Conservation (phyloP, 2,329 filamentous ascomycete species). For the Metarhizium album region DNA sequence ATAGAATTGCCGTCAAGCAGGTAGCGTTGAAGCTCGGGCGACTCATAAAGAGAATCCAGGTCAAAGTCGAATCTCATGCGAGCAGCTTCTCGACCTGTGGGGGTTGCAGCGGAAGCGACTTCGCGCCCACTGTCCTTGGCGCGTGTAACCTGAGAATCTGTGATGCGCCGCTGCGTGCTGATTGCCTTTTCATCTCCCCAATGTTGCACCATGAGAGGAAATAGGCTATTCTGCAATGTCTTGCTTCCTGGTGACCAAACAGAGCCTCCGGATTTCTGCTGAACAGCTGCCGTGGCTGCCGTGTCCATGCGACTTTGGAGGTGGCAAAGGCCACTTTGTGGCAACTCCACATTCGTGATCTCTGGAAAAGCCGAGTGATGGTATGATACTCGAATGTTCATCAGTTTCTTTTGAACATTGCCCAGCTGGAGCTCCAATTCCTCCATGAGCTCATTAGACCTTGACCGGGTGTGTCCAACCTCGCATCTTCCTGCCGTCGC, state of each 20-base stretch:
- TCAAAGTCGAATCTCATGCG: not conserved
- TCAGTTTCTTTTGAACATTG: slow-evolving; percentile 33
- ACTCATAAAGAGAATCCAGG: not conserved
- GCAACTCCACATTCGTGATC: slow-evolving; percentile 12
- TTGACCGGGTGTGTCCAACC: slow-evolving; percentile 22
- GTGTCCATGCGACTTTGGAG: slow-evolving; percentile 42
- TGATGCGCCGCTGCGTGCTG: slow-evolving; percentile 5
- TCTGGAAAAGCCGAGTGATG: slow-evolving; percentile 44
- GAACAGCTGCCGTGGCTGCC: slow-evolving; percentile 38
- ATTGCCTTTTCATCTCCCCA: slow-evolving; percentile 36
- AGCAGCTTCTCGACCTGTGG: not conserved
- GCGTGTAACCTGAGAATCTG: slow-evolving; percentile 4
- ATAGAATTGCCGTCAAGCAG: not conserved
- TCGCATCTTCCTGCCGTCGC: slow-evolving; percentile 3
- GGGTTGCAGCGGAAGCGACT: not conserved
- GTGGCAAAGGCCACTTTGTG: slow-evolving; percentile 22
- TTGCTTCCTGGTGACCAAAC: slow-evolving; percentile 38
- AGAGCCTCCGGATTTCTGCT: slow-evolving; percentile 35
- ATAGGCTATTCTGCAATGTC: slow-evolving; percentile 27
- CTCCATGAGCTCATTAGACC: slow-evolving; percentile 45
- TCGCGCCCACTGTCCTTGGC: not conserved
- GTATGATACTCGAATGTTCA: slow-evolving; percentile 43
- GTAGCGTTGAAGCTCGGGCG: not conserved
- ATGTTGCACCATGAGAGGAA: slow-evolving; percentile 34
- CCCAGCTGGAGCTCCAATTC: slow-evolving; percentile 49